A percentile compares a stretch with the other conserved stretches of the same genome.
Conservation (phyloP, 2,329 filamentous ascomycete genomes). For the Lachnellula occidentalis region DNA sequence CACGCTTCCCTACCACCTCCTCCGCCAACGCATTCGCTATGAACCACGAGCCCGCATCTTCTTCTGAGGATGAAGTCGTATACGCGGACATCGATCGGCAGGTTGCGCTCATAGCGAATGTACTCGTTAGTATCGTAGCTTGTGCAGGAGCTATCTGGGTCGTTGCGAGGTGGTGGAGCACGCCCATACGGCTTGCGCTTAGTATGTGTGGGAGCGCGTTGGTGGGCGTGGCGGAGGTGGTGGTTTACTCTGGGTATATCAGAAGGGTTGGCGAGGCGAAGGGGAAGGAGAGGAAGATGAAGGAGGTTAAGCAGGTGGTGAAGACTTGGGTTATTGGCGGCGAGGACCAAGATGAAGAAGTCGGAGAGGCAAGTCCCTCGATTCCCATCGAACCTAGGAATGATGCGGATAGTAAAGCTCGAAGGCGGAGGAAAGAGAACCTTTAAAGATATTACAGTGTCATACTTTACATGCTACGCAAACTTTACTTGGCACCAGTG, state of each 20-base stretch:
- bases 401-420: background rate
- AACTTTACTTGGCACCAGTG: too few species aligned
- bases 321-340: conserved; percentile 63
- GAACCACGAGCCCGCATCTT: conserved; percentile 37
- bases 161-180: conserved; percentile 69
- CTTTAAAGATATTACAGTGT: background rate
- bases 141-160: conserved; percentile 74
- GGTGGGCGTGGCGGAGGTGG: conserved; percentile 71
- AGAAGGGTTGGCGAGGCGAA: conserved; percentile 66
- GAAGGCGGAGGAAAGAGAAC: conserved; percentile 3
- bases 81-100: conserved; percentile 75
- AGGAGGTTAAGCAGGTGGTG: conserved; percentile 64
- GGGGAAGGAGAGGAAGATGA: conserved; percentile 51
- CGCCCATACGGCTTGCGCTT: conserved; percentile 63
- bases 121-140: conserved; percentile 78
- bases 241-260: conserved; percentile 70
- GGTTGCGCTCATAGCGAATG: conserved; percentile 80
- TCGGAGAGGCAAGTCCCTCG: background rate
- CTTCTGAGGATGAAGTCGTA: conserved; percentile 58
- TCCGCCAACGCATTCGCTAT: conserved; percentile 51
- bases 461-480: too few species aligned
- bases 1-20: conserved; percentile 50
- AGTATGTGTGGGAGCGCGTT: conserved; percentile 64
- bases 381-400: background rate
- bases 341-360: conserved; percentile 23